Conservation (phyloP, 768 basidiomycete genomes). For the Amanita pseudoporphyria region DNA sequence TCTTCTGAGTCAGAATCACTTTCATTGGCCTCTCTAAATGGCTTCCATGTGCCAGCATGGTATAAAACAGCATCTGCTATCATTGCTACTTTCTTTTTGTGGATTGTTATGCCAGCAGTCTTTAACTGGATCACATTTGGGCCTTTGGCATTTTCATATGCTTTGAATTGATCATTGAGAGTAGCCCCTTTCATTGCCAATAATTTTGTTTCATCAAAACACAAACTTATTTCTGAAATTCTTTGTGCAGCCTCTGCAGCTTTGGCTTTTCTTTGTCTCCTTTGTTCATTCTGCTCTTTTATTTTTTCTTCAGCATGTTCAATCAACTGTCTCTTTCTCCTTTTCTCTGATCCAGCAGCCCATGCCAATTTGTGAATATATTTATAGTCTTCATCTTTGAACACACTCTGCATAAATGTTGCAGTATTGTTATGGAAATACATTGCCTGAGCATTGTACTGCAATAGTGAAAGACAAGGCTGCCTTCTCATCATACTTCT, state of each 20-base stretch:
- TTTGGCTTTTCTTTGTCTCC: not conserved
- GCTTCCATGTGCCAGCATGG: not conserved
- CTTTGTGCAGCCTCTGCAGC: not conserved
- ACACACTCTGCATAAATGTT: no score
- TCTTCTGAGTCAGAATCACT: no score
- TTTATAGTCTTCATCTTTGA: no score
- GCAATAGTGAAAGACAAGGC: not conserved
- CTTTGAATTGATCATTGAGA: not conserved
- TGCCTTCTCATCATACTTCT: not conserved
- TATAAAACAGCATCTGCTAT: conserved; percentile 1
- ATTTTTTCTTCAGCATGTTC: no score
- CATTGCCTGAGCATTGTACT: not conserved
- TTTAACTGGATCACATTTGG: not conserved
- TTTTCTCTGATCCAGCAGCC: not conserved
- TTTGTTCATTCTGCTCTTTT: not conserved
- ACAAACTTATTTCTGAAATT: not conserved
- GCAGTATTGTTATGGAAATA: no score
- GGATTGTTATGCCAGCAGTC: not conserved
- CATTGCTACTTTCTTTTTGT: not conserved
- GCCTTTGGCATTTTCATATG: not conserved
- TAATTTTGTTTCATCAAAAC: not conserved
- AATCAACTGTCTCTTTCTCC: not conserved
- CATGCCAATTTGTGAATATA: not conserved
- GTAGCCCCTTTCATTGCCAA: not conserved
- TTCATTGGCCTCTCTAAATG: no score